Percentiles rank a stretch among this genome's conserved stretches.
These are phyloP conservation scores for Cicer pinnatifidum DNA, from an alignment of 306 rosid genomes.

Conservation along the genomic window DNA sequence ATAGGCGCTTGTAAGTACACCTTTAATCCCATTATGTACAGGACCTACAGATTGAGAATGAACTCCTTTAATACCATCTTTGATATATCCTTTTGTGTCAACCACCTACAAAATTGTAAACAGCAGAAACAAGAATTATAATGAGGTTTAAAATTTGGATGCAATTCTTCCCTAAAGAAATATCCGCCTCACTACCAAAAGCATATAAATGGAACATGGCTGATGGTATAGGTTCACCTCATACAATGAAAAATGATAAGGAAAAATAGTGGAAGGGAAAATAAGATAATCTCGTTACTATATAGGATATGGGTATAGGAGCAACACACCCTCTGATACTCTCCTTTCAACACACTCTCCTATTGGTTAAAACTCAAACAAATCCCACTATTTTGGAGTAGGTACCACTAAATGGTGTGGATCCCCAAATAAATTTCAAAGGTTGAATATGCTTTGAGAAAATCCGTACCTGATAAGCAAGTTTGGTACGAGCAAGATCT, in stretches of 20 bases:
- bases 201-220: neutral
- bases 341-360: neutral
- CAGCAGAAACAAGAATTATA: slow-evolving; percentile 16
- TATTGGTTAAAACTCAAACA: neutral
- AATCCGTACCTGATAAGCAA: slow-evolving; percentile 85
- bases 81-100: slow-evolving; percentile 56
- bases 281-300: neutral
- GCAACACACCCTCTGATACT: neutral
- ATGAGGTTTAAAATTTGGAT: slow-evolving; percentile 1
- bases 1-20: slow-evolving; percentile 75
- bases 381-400: neutral
- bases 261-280: neutral
- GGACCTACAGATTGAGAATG: slow-evolving; percentile 56
- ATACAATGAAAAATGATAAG: slow-evolving; percentile 17
- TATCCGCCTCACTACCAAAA: slow-evolving; percentile 25
- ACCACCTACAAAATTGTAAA: slow-evolving; percentile 55
- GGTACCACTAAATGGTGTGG: neutral
- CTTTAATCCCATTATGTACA: slow-evolving; percentile 65
- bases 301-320: neutral
- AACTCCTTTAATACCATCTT: slow-evolving; percentile 52
- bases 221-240: slow-evolving; percentile 1
- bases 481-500: slow-evolving; percentile 97
- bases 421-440: slow-evolving; percentile 18
- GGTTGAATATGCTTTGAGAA: slow-evolving; percentile 18
- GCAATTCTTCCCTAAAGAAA: slow-evolving; percentile 1